These are phyloP conservation scores for Scolecobasidium constrictum DNA, from an alignment of 2,329 filamentous ascomycete genomes.

Conservation along the genomic window DNA sequence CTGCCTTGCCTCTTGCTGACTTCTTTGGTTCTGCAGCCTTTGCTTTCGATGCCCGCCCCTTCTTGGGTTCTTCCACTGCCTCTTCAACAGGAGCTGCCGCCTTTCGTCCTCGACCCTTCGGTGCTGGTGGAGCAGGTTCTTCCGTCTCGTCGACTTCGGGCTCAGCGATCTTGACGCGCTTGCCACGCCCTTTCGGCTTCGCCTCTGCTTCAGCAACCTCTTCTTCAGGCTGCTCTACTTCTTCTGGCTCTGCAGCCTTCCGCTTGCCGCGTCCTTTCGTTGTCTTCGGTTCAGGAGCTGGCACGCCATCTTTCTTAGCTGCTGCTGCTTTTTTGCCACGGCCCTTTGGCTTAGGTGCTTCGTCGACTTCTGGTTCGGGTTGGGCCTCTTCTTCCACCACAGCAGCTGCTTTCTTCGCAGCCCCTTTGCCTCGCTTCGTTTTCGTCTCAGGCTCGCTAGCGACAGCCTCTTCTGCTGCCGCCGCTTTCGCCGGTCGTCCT, in stretches of 20 bases:
- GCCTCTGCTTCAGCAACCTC: neutral
- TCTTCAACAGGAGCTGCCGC: neutral
- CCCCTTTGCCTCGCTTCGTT: neutral
- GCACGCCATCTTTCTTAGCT: neutral
- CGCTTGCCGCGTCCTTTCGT: neutral
- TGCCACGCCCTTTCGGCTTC: neutral
- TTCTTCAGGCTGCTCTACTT: neutral
- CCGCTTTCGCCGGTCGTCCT: neutral
- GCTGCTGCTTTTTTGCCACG: conserved; percentile 4
- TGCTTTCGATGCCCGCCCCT: neutral
- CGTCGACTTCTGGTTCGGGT: conserved; percentile 3
- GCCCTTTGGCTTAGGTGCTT: neutral
- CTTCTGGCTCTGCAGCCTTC: neutral
- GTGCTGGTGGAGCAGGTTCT: conserved; percentile 2
- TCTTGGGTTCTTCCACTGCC: conserved; percentile 6
- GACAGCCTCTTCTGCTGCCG: neutral
- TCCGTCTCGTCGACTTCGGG: neutral
- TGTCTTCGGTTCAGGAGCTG: neutral
- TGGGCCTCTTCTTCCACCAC: neutral
- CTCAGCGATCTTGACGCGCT: neutral
- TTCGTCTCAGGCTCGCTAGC: neutral
- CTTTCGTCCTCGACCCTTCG: conserved; percentile 10
- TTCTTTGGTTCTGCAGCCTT: neutral
- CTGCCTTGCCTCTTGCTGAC: conserved; percentile 1
- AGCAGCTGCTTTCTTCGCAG: neutral